Evolutionary conservation across 495 filamentous ascomycete genomes (phyloP).

Genomic region (Ramalina intermedia): DNA sequence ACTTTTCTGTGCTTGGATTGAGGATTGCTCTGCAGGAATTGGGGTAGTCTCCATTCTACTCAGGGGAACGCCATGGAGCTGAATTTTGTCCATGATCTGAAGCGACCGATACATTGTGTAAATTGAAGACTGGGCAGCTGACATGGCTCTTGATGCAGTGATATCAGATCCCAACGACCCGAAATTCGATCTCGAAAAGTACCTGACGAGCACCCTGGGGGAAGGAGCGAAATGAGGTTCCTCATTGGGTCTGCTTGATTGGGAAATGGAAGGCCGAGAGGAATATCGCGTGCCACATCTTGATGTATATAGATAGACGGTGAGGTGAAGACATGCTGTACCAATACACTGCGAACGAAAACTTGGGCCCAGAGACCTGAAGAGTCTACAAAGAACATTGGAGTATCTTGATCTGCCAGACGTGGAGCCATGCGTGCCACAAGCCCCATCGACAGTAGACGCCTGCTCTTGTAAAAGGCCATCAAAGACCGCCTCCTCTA

Average conservation of each 20-base stretch:
- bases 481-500: too few relatives aligned
- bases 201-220: slow-evolving; percentile 47
- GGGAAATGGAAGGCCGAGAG: not conserved
- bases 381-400: not conserved
- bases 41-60: not conserved
- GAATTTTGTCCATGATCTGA: too few relatives aligned
- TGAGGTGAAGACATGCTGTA: not conserved
- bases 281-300: not conserved
- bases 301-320: slow-evolving; percentile 2
- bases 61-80: too few relatives aligned
- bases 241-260: not conserved
- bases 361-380: not conserved
- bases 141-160: slow-evolving; percentile 36
- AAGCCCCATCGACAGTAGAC: too few relatives aligned
- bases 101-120: too few relatives aligned
- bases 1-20: not conserved
- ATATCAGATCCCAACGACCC: slow-evolving; percentile 71
- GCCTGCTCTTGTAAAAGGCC: too few relatives aligned
- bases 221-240: slow-evolving; percentile 32
- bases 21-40: not conserved
- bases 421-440: too few relatives aligned
- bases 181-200: slow-evolving; percentile 83
- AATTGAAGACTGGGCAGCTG: not conserved
- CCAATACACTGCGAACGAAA: too few relatives aligned
- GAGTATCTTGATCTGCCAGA: not conserved